A percentile compares a stretch with the other conserved stretches of the same genome.
These are phyloP conservation scores for Ballota nigra DNA, from an alignment of 257 asterid species.

Conservation along the genomic window DNA sequence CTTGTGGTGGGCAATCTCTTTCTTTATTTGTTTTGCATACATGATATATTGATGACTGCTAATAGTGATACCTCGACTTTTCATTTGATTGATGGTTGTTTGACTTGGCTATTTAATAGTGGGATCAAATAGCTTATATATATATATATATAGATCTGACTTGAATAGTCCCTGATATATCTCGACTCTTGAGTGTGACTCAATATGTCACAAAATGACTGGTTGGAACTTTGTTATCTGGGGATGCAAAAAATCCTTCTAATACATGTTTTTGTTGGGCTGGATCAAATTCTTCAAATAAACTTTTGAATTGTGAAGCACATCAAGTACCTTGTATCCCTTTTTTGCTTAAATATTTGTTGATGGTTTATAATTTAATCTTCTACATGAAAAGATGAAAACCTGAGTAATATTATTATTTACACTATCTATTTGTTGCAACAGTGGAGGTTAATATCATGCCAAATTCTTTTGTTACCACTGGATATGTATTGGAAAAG, in stretches of 20 bases:
- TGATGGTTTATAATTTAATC: constrained; percentile 14
- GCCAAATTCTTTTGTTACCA: neutral
- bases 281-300: constrained; percentile 13
- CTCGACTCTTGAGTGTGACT: neutral
- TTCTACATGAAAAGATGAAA: constrained; percentile 11
- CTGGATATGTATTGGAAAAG: constrained; percentile 9
- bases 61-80: constrained; percentile 8
- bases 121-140: constrained; percentile 19
- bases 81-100: neutral
- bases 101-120: constrained; percentile 18
- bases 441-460: constrained; percentile 12
- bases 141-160: constrained; percentile 5
- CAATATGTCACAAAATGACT: constrained; percentile 1
- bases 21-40: constrained; percentile 14
- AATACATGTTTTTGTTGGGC: constrained; percentile 8
- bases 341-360: neutral
- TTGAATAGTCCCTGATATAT: neutral
- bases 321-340: constrained; percentile 10
- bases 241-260: constrained; percentile 16
- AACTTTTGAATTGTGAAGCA: constrained; percentile 8
- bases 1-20: constrained; percentile 70
- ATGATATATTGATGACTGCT: constrained; percentile 9
- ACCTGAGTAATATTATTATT: neutral
- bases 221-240: neutral
- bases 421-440: constrained; percentile 10